Base-by-base conservation (phyloP, 257 asterid genomes). In the Osmanthus fragrans region DNA sequence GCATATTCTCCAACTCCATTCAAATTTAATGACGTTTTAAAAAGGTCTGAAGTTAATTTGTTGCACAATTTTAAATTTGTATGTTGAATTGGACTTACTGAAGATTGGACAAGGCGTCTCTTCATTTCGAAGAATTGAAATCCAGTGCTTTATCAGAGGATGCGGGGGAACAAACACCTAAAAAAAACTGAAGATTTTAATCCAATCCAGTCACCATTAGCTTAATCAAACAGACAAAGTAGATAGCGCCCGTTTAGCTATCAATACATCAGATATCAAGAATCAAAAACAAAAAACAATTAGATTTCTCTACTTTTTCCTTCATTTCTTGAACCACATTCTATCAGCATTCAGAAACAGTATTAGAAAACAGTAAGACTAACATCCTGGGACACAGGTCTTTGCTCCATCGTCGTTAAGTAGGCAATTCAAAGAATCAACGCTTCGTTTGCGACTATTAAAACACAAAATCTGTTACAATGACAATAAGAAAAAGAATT, bases 131-230 rank as follows among this genome's bases (percentile, higher is more conserved):
- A 96, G 91, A 84, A 96, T 94, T 32, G 99, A 88, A 87, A 96
- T 84, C 99, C 99, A 96, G 79, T 96, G 99, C 90, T 93, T 93
- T 70, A 96, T 89, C 81, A 93, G 82, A 71, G 98, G 97, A 83
- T 96, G 99, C 27, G 96, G 97, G 70, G 99, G 99, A 60, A 96
- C 99, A 84, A 86, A 92, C 63, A 92, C 97, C 99, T 96, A 74
- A 69, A 8, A 8, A 33, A 60, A 51, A 73, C 27, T 76, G 56
- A 51, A 68, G 3, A 40, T 58, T 36, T 21, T 67, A 27, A 51
- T 39, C 30, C 72, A 78, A 72, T 37, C 27, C 65, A 29, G 30
- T 18, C 39, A 76, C 64, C 56, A 70, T 16, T 33, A n/a, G 30
- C 4, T 56, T 56, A 56, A 56, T 7, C 30, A 29, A 56, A 56